These are phyloP conservation scores for Posidonia australis DNA, from an alignment of 106 monocot species.

Conservation along the genomic window DNA sequence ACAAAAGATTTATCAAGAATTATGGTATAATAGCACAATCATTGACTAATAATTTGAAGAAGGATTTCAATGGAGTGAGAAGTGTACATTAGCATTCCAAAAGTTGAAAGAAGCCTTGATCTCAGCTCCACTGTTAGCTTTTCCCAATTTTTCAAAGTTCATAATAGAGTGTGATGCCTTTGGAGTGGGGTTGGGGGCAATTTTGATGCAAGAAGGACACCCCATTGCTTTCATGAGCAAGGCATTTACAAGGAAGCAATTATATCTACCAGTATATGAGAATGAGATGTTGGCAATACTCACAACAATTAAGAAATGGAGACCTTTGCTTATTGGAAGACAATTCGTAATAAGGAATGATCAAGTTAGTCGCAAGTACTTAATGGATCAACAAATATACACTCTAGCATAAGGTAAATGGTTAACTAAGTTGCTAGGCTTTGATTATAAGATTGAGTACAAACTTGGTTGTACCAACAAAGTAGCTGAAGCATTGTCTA, in stretches of 20 bases:
- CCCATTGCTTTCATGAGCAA: background rate
- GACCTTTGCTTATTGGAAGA: background rate
- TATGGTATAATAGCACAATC: too few relatives aligned
- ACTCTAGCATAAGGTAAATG: background rate
- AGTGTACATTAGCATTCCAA: too few relatives aligned
- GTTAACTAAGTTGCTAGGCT: background rate
- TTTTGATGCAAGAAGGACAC: too few relatives aligned
- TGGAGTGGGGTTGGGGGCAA: too few relatives aligned
- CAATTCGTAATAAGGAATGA: background rate
- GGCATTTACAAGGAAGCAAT: background rate
- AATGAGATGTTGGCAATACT: background rate
- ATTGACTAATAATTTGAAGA: too few relatives aligned
- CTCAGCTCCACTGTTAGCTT: too few relatives aligned
- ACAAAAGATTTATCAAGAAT: too few relatives aligned
- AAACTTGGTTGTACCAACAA: background rate
- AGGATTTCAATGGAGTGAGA: too few relatives aligned
- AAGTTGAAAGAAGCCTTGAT: too few relatives aligned
- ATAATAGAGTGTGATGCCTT: too few relatives aligned
- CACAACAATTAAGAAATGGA: background rate
- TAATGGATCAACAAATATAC: background rate
- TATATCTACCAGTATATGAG: background rate
- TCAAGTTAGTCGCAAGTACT: background rate
- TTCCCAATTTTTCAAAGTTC: too few relatives aligned
- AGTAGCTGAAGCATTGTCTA: background rate
- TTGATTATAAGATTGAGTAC: background rate